These are phyloP conservation scores for Colletotrichum eremochloae DNA, from an alignment of 2,329 filamentous ascomycete species.

Conservation along the genomic window DNA sequence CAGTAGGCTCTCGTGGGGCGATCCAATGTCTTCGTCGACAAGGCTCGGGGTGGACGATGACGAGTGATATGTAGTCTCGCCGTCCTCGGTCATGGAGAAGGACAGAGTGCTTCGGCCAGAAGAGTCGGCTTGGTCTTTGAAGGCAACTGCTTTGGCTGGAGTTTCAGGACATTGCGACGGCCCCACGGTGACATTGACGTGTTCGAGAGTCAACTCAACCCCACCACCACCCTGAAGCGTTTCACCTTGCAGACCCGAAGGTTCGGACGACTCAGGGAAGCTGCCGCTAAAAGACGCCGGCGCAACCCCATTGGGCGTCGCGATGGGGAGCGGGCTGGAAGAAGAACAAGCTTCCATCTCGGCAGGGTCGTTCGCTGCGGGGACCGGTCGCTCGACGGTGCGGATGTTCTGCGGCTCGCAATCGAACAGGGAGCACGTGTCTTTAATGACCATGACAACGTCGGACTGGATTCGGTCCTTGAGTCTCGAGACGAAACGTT, in stretches of 20 bases:
- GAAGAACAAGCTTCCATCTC: conserved; percentile 38
- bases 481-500: conserved; percentile 56
- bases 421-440: conserved; percentile 61
- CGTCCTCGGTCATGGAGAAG: conserved; percentile 37
- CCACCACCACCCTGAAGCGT: conserved; percentile 33
- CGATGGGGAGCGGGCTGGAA: conserved; percentile 29
- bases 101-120: conserved; percentile 29
- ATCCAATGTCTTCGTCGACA: conserved; percentile 42
- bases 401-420: conserved; percentile 46
- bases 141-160: conserved; percentile 30
- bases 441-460: conserved; percentile 63
- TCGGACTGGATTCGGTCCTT: conserved; percentile 61
- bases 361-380: conserved; percentile 38
- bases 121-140: conserved; percentile 14
- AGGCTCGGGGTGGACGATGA: conserved; percentile 46
- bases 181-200: conserved; percentile 27
- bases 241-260: conserved; percentile 34
- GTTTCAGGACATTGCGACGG: conserved; percentile 39
- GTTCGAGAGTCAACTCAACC: conserved; percentile 31
- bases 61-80: conserved; percentile 36
- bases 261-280: conserved; percentile 38
- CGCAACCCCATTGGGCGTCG: conserved; percentile 29
- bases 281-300: conserved; percentile 30
- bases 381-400: conserved; percentile 35
- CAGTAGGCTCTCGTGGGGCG: conserved; percentile 43